These are phyloP conservation scores for Euphorbia celastroides DNA, from an alignment of 441 rosid species.

Conservation along the genomic window DNA sequence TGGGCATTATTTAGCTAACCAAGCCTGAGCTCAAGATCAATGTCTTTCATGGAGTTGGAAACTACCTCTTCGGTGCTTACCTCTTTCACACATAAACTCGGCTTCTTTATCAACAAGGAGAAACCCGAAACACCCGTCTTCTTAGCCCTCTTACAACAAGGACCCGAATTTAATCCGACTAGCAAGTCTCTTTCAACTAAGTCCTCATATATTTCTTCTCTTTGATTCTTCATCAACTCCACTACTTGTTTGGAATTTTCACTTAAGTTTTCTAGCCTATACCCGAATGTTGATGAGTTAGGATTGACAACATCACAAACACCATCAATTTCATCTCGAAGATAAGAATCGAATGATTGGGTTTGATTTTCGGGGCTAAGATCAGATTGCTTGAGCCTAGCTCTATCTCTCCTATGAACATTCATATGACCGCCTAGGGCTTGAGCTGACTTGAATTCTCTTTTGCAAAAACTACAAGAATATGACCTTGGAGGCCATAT, in stretches of 20 bases:
- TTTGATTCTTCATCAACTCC: slow-evolving; percentile 10
- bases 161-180: slow-evolving; percentile 34
- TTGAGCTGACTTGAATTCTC: slow-evolving; percentile 96
- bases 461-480: slow-evolving; percentile 78
- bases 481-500: slow-evolving; percentile 97
- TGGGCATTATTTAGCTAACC: slow-evolving; percentile 30
- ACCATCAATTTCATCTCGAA: slow-evolving; percentile 15
- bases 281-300: slow-evolving; percentile 9
- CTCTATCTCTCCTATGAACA: slow-evolving; percentile 95
- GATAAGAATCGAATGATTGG: slow-evolving; percentile 19
- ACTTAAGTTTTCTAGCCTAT: slow-evolving; percentile 28
- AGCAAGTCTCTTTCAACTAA: slow-evolving; percentile 41
- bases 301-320: slow-evolving; percentile 18
- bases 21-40: slow-evolving; percentile 97
- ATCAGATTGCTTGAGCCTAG: slow-evolving; percentile 69
- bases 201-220: slow-evolving; percentile 11
- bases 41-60: slow-evolving; percentile 40
- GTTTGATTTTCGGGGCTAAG: slow-evolving; percentile 23
- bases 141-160: slow-evolving; percentile 31
- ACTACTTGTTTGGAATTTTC: slow-evolving; percentile 10
- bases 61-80: slow-evolving; percentile 12
- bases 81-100: slow-evolving; percentile 21
- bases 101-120: slow-evolving; percentile 20
- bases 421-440: too few species aligned
- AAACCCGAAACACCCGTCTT: slow-evolving; percentile 21